Conservation (phyloP, 139 green algal species). For the Astrephomene gubernaculifera region DNA sequence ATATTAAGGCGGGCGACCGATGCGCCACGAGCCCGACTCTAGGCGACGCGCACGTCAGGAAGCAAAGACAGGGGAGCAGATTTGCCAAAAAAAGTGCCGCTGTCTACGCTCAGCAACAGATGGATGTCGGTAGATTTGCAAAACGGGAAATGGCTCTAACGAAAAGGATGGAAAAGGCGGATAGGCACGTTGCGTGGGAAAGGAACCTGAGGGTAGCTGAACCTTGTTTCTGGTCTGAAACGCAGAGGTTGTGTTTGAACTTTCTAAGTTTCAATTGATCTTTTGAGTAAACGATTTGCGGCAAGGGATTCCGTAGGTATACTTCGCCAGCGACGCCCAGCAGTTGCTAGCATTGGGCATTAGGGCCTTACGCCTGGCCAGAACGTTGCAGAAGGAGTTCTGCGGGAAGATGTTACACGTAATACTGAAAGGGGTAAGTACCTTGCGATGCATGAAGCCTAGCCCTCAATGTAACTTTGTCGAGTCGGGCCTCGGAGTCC, state of each 20-base stretch:
- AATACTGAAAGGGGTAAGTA: too few species aligned
- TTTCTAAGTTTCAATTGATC: too few species aligned
- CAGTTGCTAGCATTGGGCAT: too few species aligned
- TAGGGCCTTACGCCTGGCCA: too few species aligned
- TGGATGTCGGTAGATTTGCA: neutral
- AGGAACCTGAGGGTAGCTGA: conserved; percentile 19
- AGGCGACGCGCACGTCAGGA: neutral
- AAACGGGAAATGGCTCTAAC: neutral
- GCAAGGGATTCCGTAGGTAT: too few species aligned
- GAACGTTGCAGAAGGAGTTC: too few species aligned
- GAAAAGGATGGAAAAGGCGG: neutral
- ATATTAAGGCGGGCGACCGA: neutral
- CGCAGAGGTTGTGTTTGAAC: too few species aligned
- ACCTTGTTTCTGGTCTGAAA: neutral
- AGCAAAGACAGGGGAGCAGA: neutral
- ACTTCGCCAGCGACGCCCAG: neutral
- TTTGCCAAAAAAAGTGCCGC: neutral
- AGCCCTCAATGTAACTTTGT: too few species aligned
- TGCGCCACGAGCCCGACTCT: neutral
- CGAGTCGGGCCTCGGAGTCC: too few species aligned
- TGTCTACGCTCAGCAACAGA: neutral
- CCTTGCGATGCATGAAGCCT: too few species aligned
- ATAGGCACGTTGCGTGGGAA: neutral
- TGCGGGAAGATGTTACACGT: too few species aligned
- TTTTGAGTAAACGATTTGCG: too few species aligned